phyloP scores from a whole-genome alignment of 2,329 filamentous ascomycete genomes.

The Sodiomyces alkalinus region DNA sequence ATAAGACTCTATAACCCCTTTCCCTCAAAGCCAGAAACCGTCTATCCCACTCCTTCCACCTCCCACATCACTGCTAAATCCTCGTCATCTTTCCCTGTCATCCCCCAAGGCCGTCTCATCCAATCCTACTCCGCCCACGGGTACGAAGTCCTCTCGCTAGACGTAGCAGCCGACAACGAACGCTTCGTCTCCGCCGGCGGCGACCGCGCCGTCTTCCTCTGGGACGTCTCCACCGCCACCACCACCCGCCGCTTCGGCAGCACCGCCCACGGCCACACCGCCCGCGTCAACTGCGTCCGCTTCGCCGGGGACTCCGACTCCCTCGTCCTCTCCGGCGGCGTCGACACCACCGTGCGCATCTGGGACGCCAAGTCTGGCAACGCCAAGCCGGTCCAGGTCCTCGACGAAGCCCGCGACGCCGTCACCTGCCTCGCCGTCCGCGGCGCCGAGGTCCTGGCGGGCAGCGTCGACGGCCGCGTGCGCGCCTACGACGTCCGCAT shows the following conservation, averaged over 20 bases:
- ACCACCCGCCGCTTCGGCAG: constrained; percentile 62
- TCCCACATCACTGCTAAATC: constrained; percentile 16
- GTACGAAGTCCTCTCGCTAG: constrained; percentile 76
- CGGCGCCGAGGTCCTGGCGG: constrained; percentile 48
- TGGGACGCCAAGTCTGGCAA: constrained; percentile 48
- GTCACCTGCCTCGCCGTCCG: constrained; percentile 35
- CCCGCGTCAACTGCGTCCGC: constrained; percentile 61
- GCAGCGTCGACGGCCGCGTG: constrained; percentile 73
- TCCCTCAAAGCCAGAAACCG: constrained; percentile 19
- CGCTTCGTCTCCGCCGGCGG: constrained; percentile 79
- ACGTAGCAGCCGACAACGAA: constrained; percentile 62
- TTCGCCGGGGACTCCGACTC: constrained; percentile 66
- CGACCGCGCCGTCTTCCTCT: constrained; percentile 81
- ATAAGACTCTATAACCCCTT: constrained; percentile 76
- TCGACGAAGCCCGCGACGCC: constrained; percentile 59
- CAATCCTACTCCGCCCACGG: constrained; percentile 84
- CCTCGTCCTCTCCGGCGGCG: constrained; percentile 57
- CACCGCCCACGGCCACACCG: constrained; percentile 46
- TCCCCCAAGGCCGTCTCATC: constrained; percentile 48
- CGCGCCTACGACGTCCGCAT: constrained; percentile 70
- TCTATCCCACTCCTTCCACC: constrained; percentile 7
- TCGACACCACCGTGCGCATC: constrained; percentile 60
- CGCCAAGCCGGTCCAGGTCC: constrained; percentile 53
- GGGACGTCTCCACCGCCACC: constrained; percentile 75
- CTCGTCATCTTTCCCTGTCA: constrained; percentile 16